Evolutionary conservation across 768 basidiomycete genomes (phyloP).

Genomic region (Piloderma croceum): DNA sequence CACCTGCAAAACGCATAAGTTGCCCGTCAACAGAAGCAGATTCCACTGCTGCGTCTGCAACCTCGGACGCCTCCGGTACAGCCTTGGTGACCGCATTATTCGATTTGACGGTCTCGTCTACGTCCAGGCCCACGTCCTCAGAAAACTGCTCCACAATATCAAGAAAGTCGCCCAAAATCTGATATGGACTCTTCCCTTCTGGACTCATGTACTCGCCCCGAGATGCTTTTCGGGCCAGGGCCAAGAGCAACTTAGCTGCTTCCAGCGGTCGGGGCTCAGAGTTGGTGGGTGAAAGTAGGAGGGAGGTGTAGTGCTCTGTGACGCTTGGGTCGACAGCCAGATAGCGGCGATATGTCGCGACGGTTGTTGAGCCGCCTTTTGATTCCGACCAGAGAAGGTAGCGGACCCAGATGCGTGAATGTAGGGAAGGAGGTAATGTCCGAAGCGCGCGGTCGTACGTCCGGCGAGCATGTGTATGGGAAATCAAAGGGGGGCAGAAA

Average conservation of each 20-base stretch:
- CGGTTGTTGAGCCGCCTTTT: constrained; percentile 72
- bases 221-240: constrained; percentile 77
- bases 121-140: constrained; percentile 88
- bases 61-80: constrained; percentile 31
- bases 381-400: constrained; percentile 91
- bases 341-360: constrained; percentile 84
- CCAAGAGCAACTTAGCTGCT: constrained; percentile 86
- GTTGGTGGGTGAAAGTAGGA: constrained; percentile 57
- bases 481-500: constrained; percentile 75
- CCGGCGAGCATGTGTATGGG: constrained; percentile 85
- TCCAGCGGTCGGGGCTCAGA: constrained; percentile 74
- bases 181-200: constrained; percentile 93
- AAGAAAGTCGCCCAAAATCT: constrained; percentile 87
- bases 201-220: constrained; percentile 80
- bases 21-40: constrained; percentile 50
- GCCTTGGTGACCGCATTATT: constrained; percentile 45
- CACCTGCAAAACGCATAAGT: constrained; percentile 68
- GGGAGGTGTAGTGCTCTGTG: constrained; percentile 70
- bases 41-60: constrained; percentile 23
- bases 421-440: constrained; percentile 88
- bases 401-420: constrained; percentile 86
- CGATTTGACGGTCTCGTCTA: constrained; percentile 63
- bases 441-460: constrained; percentile 94
- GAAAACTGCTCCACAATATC: constrained; percentile 86
- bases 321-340: constrained; percentile 74